Evolutionary conservation across 768 basidiomycete genomes (phyloP).

Genomic region (Candolleomyces aberdarensis): DNA sequence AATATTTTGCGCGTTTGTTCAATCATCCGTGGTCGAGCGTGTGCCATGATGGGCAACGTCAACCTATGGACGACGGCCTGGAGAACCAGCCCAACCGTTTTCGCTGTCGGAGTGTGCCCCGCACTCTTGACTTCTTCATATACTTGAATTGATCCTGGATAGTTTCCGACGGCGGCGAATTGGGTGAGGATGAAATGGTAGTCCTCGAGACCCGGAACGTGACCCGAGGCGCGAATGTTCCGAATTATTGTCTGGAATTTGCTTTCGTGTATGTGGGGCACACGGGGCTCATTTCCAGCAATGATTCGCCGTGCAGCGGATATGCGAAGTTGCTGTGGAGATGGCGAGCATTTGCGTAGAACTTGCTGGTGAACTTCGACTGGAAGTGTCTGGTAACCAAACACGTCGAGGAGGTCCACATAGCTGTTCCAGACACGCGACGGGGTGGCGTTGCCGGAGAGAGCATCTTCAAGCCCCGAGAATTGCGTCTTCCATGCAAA

Average conservation of each 20-base stretch:
- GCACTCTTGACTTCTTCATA: conserved; percentile 52
- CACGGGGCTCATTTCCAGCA: conserved; percentile 29
- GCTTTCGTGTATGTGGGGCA: conserved; percentile 57
- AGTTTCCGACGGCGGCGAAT: conserved; percentile 74
- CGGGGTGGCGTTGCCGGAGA: conserved; percentile 36
- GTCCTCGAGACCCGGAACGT: conserved; percentile 53
- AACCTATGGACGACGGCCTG: conserved; percentile 70
- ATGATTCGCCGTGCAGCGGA: conserved; percentile 40
- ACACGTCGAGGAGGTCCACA: conserved; percentile 47
- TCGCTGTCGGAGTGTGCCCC: conserved; percentile 45
- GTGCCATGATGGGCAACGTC: conserved; percentile 49
- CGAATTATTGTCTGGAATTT: conserved; percentile 66
- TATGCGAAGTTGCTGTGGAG: conserved; percentile 41
- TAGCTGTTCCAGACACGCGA: conserved; percentile 66
- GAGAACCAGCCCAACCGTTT: conserved; percentile 62
- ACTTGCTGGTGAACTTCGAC: conserved; percentile 66
- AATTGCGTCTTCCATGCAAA: conserved; percentile 4
- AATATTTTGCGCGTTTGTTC: conserved; percentile 46
- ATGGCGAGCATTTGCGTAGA: conserved; percentile 61
- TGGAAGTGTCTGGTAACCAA: conserved; percentile 51
- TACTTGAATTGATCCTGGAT: conserved; percentile 54
- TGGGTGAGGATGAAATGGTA: conserved; percentile 75
- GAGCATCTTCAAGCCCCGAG: conserved; percentile 25
- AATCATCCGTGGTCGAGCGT: conserved; percentile 31
- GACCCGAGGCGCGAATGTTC: conserved; percentile 60